Evolutionary conservation across 306 rosid species (phyloP), one percentile per base, ranked within the genome.

Genomic region (Leucaena leucocephala): DNA sequence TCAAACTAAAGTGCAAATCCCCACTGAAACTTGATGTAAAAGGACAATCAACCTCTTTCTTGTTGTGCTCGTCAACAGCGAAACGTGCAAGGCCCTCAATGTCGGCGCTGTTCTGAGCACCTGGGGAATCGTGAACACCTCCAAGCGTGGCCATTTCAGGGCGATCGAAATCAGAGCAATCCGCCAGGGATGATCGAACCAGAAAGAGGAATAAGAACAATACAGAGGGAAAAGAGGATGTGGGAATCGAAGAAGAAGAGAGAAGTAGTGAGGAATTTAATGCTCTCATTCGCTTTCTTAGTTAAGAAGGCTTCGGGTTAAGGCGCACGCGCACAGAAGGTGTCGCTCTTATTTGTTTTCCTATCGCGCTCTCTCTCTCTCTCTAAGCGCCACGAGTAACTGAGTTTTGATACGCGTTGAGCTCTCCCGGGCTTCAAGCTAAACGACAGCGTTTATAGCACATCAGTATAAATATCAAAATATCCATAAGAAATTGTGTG

Each of bases 21-120:
- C 14, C 36, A 62, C 12, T 16, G 9, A 44, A 36, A 36, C 3
- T 38, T 35, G 3, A 27, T 2, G 7, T 6, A 61, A 22, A 80
- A 21, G 12, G 8, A 22, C 6, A 2, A 38, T 8, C 4, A 58
- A 40, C 27, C 93, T 87, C 86, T 76, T 89, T 91, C 74, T 85
- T 85, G 81, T 91, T 95, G 87, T 95, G 91, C 49, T 93, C 90
- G 0, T 90, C 91, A 38, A 95, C 93, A 1, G 99, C 98, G 86
- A 87, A 95, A 10, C 94, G 88, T 64, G 96, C 97, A 11, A 95
- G 92, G 68, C 63, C 54, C 7, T 91, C 96, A 55, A 73, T 70
- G 38, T 91, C 94, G 45, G 11, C 55, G 74, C 87, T 75, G 86
- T 95, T 95, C 76, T 90, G 85, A 67, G 86, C 52, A 4, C 13